phyloP scores from a whole-genome alignment of 805 yeast genomes.

The Jamesozyma rosinii region DNA sequence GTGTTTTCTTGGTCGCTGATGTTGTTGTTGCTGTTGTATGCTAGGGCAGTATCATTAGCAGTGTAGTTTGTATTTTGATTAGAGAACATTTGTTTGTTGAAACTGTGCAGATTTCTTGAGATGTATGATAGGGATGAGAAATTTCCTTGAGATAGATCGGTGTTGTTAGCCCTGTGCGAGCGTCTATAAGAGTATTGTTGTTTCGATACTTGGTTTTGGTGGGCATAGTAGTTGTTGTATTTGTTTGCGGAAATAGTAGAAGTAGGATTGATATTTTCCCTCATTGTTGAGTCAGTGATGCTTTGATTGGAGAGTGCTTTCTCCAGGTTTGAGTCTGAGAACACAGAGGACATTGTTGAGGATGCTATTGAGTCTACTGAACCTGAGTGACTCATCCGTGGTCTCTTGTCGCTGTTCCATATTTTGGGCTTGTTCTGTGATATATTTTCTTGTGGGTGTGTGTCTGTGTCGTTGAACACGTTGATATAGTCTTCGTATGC shows the following conservation, averaged over 20 bases:
- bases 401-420: background rate
- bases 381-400: background rate
- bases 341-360: background rate
- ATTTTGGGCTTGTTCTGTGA: too few relatives aligned
- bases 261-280: background rate
- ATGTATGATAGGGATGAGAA: background rate
- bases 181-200: background rate
- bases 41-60: background rate
- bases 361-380: background rate
- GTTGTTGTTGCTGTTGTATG: background rate
- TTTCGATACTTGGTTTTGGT: too few relatives aligned
- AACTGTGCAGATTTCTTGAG: background rate
- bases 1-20: background rate
- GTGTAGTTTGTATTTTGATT: background rate
- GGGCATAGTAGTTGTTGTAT: background rate
- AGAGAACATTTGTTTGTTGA: background rate
- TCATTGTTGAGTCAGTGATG: background rate
- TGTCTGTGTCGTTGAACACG: background rate
- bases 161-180: background rate
- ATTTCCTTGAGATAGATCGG: too few relatives aligned
- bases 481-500: constrained; percentile 2
- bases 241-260: background rate
- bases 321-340: background rate
- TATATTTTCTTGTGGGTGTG: too few relatives aligned
- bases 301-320: background rate